A percentile compares a stretch with the other conserved stretches of the same genome.
Evolutionary conservation across 2,329 filamentous ascomycete genomes (phyloP).

Genomic region (Didymosphaeria variabile): DNA sequence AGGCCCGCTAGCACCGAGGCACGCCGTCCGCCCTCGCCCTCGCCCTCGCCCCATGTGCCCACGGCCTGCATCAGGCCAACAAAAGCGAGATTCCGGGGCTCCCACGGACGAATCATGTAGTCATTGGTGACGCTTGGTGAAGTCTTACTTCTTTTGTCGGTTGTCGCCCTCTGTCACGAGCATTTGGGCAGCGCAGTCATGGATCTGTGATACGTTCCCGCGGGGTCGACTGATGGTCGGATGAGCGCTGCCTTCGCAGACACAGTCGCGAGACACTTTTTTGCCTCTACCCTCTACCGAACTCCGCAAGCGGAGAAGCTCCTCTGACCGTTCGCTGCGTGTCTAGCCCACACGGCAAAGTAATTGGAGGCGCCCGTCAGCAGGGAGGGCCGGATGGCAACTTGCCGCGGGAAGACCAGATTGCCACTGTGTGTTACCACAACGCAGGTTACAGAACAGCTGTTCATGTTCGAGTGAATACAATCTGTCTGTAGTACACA

Average conservation of each 20-base stretch:
- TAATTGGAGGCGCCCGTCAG: constrained; percentile 17
- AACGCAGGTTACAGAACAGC: no score
- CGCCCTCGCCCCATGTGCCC: neutral
- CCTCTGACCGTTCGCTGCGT: constrained; percentile 22
- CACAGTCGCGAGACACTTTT: constrained; percentile 13
- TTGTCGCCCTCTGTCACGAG: neutral
- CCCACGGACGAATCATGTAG: neutral
- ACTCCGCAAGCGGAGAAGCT: constrained; percentile 25
- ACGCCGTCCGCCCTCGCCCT: neutral
- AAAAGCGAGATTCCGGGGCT: neutral
- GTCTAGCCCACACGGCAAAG: constrained; percentile 21
- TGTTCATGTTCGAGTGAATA: neutral
- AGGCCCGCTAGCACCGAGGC: constrained; percentile 16
- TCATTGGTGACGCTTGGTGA: neutral
- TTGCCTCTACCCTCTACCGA: constrained; percentile 22
- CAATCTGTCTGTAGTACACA: neutral
- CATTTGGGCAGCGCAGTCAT: neutral
- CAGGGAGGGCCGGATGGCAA: neutral
- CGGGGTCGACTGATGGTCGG: constrained; percentile 33
- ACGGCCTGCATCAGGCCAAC: neutral
- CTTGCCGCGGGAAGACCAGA: neutral
- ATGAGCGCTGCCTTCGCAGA: constrained; percentile 23
- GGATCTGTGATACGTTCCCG: neutral
- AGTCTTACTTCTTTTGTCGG: neutral
- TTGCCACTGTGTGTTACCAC: neutral